phyloP scores from a whole-genome alignment of 768 basidiomycete species.

The Chalciporus chontae region DNA sequence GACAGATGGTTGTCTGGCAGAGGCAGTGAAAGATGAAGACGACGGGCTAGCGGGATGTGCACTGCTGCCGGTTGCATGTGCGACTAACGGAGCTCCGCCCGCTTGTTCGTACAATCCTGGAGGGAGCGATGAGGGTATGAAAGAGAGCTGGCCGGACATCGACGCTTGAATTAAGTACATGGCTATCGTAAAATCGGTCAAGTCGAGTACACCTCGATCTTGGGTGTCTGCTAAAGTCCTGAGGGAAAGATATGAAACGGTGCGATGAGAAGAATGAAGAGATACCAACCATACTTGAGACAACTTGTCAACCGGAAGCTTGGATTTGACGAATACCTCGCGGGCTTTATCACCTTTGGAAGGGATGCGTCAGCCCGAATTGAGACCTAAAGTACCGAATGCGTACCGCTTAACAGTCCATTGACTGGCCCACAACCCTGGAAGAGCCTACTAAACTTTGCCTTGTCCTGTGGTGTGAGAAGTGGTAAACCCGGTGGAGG shows the following conservation, averaged over 20 bases:
- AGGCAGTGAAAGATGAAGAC: slow-evolving; percentile 38
- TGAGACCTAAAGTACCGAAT: neutral
- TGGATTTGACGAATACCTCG: slow-evolving; percentile 88
- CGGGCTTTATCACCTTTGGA: slow-evolving; percentile 78
- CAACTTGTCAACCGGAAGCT: slow-evolving; percentile 80
- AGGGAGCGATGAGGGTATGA: slow-evolving; percentile 72
- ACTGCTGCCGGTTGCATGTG: slow-evolving; percentile 57
- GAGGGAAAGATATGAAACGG: slow-evolving; percentile 1
- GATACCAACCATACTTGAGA: slow-evolving; percentile 83
- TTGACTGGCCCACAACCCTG: slow-evolving; percentile 63
- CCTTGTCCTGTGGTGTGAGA: slow-evolving; percentile 74
- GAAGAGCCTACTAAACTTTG: slow-evolving; percentile 83
- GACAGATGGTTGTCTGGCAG: slow-evolving; percentile 63
- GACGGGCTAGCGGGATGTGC: slow-evolving; percentile 62
- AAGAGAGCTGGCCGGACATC: slow-evolving; percentile 75
- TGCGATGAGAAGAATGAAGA: neutral
- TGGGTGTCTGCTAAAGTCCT: slow-evolving; percentile 97
- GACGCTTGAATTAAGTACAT: slow-evolving; percentile 95
- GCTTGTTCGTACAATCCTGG: slow-evolving; percentile 86
- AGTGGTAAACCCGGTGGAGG: slow-evolving; percentile 58
- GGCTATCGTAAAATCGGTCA: slow-evolving; percentile 88
- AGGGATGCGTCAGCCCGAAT: neutral
- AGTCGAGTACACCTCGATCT: slow-evolving; percentile 83
- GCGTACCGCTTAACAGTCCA: slow-evolving; percentile 74
- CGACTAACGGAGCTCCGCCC: slow-evolving; percentile 38